A percentile compares a stretch with the other conserved stretches of the same genome.
phyloP scores from a whole-genome alignment of 257 asterid genomes.

The Ehretia macrophylla region DNA sequence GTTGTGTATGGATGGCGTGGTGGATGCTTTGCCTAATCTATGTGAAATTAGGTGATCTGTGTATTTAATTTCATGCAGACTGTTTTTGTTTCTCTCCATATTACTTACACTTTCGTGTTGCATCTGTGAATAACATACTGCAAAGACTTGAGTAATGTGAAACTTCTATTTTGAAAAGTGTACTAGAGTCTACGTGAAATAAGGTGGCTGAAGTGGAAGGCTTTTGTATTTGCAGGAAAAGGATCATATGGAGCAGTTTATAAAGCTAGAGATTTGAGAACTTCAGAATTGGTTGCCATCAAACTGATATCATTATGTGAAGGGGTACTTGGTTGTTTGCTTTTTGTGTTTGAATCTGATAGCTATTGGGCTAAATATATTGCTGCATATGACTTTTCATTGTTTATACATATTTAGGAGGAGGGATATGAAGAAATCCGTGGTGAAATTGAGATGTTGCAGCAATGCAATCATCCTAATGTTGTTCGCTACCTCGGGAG shows the following conservation, averaged over 20 bases:
- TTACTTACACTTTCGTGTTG: no score
- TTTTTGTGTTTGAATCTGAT: constrained; percentile 5
- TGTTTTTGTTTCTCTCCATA: not conserved
- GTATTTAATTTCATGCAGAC: not conserved
- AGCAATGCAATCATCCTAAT: constrained; percentile 98
- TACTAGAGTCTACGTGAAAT: not conserved
- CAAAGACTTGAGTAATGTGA: not conserved
- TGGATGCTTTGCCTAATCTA: no score
- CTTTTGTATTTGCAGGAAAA: constrained; percentile 59
- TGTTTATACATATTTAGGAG: constrained; percentile 52
- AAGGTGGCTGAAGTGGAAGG: constrained; percentile 20
- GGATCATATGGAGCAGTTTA: constrained; percentile 96
- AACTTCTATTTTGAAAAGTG: not conserved
- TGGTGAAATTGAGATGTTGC: constrained; percentile 98
- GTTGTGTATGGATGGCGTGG: no score
- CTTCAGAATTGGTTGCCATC: constrained; percentile 94
- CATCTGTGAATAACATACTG: not conserved
- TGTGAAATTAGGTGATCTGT: no score
- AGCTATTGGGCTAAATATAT: constrained; percentile 5
- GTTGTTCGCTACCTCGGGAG: constrained; percentile 99
- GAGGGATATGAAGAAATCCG: constrained; percentile 98
- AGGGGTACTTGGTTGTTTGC: constrained; percentile 58
- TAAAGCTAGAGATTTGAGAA: constrained; percentile 87
- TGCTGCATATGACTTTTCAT: constrained; percentile 12
- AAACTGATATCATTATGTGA: constrained; percentile 92